Evolutionary conservation across 2,329 filamentous ascomycete genomes (phyloP).

Genomic region (Amesomyces nigricolor): DNA sequence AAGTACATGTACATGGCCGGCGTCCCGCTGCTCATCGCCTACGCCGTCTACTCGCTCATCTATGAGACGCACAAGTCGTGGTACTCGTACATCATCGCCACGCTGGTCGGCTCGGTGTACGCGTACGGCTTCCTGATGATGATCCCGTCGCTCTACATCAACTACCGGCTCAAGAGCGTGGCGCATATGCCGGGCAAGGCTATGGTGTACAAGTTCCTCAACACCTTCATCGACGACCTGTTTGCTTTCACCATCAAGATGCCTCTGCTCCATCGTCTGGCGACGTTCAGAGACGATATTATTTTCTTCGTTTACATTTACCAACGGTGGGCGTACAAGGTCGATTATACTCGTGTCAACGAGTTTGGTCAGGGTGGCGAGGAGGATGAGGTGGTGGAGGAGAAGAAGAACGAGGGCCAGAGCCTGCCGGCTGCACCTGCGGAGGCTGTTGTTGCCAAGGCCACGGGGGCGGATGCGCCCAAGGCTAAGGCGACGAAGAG

Average conservation of each 20-base stretch:
- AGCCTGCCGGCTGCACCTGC: conserved; percentile 27
- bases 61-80: conserved; percentile 97
- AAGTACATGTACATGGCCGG: conserved; percentile 91
- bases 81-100: conserved; percentile 95
- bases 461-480: conserved; percentile 46
- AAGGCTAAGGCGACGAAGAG: conserved; percentile 44
- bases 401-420: conserved; percentile 32
- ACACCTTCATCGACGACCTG: conserved; percentile 97
- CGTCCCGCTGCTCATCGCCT: conserved; percentile 82
- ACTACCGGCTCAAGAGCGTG: conserved; percentile 92
- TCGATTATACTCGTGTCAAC: conserved; percentile 89
- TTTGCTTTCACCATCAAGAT: conserved; percentile 99
- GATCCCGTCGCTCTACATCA: conserved; percentile 96
- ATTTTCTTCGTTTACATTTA: conserved; percentile 99
- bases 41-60: conserved; percentile 82
- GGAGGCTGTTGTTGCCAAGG: conserved; percentile 37
- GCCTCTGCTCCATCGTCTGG: conserved; percentile 86
- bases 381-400: conserved; percentile 47
- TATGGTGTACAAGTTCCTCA: conserved; percentile 97
- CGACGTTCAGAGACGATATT: conserved; percentile 88
- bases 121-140: conserved; percentile 99
- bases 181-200: conserved; percentile 96
- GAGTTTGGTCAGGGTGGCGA: conserved; percentile 99
- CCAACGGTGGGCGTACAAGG: conserved; percentile 85
- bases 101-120: conserved; percentile 91